These are phyloP conservation scores for Alternaria triticina DNA, from an alignment of 2,329 filamentous ascomycete species.

Conservation along the genomic window DNA sequence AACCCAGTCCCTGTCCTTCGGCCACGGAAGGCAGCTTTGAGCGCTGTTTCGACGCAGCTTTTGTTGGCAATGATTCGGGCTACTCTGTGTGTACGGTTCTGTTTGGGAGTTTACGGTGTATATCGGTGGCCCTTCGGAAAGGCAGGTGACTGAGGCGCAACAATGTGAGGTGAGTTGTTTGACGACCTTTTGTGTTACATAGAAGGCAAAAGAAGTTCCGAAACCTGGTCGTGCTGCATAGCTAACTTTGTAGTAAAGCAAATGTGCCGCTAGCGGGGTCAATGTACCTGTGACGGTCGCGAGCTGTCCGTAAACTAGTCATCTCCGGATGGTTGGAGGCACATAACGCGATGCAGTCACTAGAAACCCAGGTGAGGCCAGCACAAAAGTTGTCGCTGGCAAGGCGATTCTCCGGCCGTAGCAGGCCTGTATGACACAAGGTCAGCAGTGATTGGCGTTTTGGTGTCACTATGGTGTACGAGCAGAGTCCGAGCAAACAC, in stretches of 20 bases:
- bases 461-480: background rate
- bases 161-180: background rate
- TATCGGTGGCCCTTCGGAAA: background rate
- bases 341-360: background rate
- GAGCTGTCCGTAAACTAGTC: background rate
- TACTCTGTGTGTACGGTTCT: background rate
- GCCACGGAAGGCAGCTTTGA: background rate
- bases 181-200: background rate
- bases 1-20: background rate
- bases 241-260: background rate
- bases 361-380: background rate
- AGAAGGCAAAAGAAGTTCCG: background rate
- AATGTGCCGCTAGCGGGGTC: background rate
- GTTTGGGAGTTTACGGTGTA: background rate
- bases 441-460: background rate
- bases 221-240: background rate
- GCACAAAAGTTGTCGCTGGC: background rate
- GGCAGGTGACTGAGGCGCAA: background rate
- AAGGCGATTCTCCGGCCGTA: background rate
- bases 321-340: background rate
- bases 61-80: background rate
- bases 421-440: background rate
- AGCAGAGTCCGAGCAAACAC: conserved; percentile 4
- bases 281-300: background rate
- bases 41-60: background rate